Conservation (phyloP, 2,329 filamentous ascomycete genomes). For the Paramyrothecium sp. region DNA sequence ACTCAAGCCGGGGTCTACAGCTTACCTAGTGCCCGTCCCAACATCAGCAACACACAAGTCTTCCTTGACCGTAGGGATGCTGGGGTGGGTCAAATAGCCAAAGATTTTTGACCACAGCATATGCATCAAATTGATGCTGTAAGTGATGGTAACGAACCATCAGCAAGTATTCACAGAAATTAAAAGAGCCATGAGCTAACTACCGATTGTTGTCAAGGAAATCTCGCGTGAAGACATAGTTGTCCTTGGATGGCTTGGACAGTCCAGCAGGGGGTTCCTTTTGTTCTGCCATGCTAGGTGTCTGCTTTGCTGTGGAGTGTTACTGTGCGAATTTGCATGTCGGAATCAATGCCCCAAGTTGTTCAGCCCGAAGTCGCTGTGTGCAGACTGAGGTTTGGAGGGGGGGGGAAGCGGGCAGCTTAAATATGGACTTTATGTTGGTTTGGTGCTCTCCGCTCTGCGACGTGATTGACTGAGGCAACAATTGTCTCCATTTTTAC, state of each 20-base stretch:
- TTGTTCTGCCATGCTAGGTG: neutral
- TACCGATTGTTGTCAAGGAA: neutral
- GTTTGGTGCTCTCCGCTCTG: no score
- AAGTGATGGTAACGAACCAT: neutral
- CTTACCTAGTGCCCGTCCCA: neutral
- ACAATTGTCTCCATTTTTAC: no score
- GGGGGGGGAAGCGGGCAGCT: no score
- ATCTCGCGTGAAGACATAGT: neutral
- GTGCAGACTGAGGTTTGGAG: no score
- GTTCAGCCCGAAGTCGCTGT: no score
- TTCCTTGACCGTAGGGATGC: neutral
- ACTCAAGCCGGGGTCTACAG: neutral
- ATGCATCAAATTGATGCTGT: neutral
- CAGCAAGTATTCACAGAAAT: no score
- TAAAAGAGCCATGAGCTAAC: neutral
- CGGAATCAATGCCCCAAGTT: no score
- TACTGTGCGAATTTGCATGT: no score
- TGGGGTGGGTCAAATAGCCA: neutral
- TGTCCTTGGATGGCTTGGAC: neutral
- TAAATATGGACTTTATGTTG: no score
- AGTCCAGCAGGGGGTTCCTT: neutral
- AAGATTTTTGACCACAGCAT: neutral
- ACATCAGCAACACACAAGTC: neutral
- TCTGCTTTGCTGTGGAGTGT: neutral
- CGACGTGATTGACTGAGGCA: no score